These are phyloP conservation scores for Stygiomarasmius scandens DNA, from an alignment of 1,284 basidiomycete genomes.

Conservation along the genomic window DNA sequence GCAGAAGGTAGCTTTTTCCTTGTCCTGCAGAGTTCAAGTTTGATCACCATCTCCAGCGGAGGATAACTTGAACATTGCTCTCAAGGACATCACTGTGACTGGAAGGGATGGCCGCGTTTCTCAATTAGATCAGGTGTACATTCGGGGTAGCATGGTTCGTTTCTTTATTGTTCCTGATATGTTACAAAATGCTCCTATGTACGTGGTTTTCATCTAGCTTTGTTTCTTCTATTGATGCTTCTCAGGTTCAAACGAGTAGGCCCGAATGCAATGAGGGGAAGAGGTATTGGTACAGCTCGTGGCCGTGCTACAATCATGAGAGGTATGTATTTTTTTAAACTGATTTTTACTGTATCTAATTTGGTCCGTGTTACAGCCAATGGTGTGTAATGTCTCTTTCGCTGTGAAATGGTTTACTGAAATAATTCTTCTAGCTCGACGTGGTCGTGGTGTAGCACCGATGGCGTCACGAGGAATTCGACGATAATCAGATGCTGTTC, in stretches of 20 bases:
- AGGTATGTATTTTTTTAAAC: slow-evolving; percentile 51
- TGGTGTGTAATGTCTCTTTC: slow-evolving; percentile 42
- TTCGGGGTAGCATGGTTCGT: slow-evolving; percentile 95
- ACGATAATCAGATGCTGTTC: slow-evolving; percentile 50
- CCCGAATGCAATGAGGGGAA: slow-evolving; percentile 97
- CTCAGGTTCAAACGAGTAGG: slow-evolving; percentile 97
- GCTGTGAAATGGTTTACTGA: slow-evolving; percentile 14
- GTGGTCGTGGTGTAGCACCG: slow-evolving; percentile 77
- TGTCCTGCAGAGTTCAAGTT: slow-evolving; percentile 11
- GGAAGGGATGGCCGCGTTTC: slow-evolving; percentile 97
- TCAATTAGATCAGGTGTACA: slow-evolving; percentile 99
- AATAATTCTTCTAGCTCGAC: slow-evolving; percentile 60
- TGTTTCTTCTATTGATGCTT: slow-evolving; percentile 14
- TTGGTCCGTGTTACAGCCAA: slow-evolving; percentile 50
- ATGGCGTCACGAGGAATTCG: slow-evolving; percentile 72
- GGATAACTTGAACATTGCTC: slow-evolving; percentile 96
- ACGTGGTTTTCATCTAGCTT: slow-evolving; percentile 36
- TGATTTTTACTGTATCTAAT: slow-evolving; percentile 20
- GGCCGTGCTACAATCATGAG: slow-evolving; percentile 96
- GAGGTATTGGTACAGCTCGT: slow-evolving; percentile 98
- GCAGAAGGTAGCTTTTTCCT: slow-evolving; percentile 73
- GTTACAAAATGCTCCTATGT: slow-evolving; percentile 99
- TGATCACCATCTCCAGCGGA: slow-evolving; percentile 68
- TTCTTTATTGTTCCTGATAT: slow-evolving; percentile 99
- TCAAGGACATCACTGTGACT: slow-evolving; percentile 97